Evolutionary conservation across 768 basidiomycete species (phyloP).

Genomic region (Suillus alpinus): DNA sequence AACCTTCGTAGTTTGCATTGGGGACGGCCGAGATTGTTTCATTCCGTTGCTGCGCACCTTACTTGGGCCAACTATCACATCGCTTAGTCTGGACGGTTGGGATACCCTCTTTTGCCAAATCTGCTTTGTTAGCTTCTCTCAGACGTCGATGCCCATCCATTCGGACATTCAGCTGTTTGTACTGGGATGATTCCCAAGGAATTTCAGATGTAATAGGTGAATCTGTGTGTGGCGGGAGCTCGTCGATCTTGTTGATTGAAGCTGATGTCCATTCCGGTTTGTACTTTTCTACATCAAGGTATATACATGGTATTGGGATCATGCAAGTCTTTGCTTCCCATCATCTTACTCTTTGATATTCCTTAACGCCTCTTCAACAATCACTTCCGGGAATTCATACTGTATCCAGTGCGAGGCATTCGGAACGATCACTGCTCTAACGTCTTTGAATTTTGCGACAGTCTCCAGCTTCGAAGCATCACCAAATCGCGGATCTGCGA

Average conservation of each 20-base stretch:
- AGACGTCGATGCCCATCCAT: no score
- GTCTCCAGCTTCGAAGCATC: constrained; percentile 6
- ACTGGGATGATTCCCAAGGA: background rate
- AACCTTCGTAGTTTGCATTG: no score
- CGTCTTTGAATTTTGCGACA: constrained; percentile 6
- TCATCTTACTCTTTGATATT: background rate
- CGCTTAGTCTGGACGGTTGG: no score
- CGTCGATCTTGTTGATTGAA: constrained; percentile 31
- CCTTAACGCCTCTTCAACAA: constrained; percentile 10
- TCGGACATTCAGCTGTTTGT: no score
- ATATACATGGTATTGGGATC: no score
- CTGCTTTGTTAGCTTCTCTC: no score
- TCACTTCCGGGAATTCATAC: constrained; percentile 12
- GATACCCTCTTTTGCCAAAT: no score
- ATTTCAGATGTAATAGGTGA: background rate
- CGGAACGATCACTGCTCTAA: constrained; percentile 8
- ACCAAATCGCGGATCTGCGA: constrained; percentile 5
- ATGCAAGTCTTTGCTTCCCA: background rate
- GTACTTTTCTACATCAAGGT: background rate
- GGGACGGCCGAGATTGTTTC: no score
- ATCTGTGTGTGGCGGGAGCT: background rate
- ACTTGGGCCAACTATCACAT: no score
- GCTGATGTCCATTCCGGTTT: background rate
- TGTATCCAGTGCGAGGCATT: constrained; percentile 17
- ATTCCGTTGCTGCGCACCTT: no score